These are phyloP conservation scores for Posidonia oceanica DNA, from an alignment of 116 monocot species.

Conservation along the genomic window DNA sequence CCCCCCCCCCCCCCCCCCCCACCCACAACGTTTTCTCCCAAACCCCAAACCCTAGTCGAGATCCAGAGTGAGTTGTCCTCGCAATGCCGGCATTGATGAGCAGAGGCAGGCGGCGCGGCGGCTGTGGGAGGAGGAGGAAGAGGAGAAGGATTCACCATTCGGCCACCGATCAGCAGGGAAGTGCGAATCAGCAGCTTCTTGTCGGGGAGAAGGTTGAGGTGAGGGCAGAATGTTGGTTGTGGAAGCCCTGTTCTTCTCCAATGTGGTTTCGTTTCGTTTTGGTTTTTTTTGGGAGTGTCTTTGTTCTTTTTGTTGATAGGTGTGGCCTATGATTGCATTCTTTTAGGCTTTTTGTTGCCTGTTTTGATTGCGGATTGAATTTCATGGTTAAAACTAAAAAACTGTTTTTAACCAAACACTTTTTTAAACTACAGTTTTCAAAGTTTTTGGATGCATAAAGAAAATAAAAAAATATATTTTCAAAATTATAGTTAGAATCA, in stretches of 20 bases:
- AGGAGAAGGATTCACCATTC: neutral
- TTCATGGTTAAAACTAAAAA: no score
- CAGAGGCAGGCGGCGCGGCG: neutral
- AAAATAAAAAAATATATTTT: no score
- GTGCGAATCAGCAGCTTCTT: slow-evolving; percentile 2
- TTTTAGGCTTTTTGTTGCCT: neutral
- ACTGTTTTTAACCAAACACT: no score
- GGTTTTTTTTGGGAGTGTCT: neutral
- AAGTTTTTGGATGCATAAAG: no score
- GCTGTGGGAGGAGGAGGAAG: neutral
- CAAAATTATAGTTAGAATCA: no score
- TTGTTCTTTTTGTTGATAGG: neutral
- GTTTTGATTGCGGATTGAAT: neutral
- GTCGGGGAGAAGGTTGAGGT: slow-evolving; percentile 21
- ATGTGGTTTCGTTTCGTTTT: neutral
- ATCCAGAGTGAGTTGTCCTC: neutral
- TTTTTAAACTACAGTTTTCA: no score
- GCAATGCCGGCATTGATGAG: neutral
- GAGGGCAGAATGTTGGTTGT: neutral
- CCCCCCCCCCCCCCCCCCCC: no score
- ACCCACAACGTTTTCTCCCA: neutral
- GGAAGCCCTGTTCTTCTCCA: no score
- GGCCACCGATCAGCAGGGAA: no score
- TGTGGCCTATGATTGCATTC: neutral
- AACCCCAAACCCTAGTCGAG: neutral